These are phyloP conservation scores for Colletotrichum tropicale DNA, from an alignment of 2,329 filamentous ascomycete species.

Conservation along the genomic window DNA sequence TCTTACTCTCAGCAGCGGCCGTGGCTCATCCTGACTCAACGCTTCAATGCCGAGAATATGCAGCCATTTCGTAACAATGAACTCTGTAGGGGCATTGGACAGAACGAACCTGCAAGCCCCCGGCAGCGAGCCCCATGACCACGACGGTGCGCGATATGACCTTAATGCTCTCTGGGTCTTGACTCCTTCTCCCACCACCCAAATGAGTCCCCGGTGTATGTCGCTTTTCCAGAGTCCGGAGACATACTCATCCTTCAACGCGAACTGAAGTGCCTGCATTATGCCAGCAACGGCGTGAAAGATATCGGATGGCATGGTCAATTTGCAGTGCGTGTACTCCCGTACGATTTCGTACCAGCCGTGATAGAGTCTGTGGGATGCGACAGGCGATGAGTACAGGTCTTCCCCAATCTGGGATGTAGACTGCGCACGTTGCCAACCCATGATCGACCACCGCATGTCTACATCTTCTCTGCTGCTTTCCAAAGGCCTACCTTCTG, in stretches of 20 bases:
- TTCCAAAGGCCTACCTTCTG: rapidly evolving
- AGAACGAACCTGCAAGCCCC: neutral
- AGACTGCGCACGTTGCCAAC: neutral
- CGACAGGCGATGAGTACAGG: rapidly evolving
- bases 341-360: rapidly evolving
- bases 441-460: neutral
- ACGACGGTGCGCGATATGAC: rapidly evolving
- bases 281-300: neutral
- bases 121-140: rapidly evolving
- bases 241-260: rapidly evolving
- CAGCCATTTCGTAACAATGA: rapidly evolving
- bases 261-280: rapidly evolving
- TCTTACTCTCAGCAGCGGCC: neutral
- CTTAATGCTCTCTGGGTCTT: rapidly evolving
- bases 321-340: neutral
- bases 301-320: neutral
- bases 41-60: rapidly evolving
- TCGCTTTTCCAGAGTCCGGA: neutral
- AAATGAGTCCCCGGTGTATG: rapidly evolving
- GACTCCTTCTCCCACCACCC: neutral
- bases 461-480: rapidly evolving
- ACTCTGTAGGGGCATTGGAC: neutral
- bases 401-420: neutral
- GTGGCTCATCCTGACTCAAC: neutral
- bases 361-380: rapidly evolving